Conservation (phyloP, 2,329 filamentous ascomycete species). For the Hymenoscyphus repandus region DNA sequence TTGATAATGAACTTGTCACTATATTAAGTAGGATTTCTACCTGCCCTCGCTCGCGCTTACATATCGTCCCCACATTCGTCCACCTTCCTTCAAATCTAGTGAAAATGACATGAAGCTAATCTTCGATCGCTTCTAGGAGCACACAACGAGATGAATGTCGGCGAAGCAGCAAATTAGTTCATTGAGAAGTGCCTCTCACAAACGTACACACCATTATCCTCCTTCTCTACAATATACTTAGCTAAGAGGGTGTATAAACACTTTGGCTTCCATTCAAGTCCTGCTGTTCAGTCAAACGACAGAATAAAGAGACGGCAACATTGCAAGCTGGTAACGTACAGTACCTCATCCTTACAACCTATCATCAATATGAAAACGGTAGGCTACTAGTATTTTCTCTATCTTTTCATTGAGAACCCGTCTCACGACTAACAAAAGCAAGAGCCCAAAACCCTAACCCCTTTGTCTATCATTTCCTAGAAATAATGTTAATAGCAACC, state of each 20-base stretch:
- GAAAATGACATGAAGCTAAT: background rate
- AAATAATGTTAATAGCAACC: background rate
- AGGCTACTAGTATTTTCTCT: too few species aligned
- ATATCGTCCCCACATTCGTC: too few species aligned
- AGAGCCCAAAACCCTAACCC: background rate
- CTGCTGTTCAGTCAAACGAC: background rate
- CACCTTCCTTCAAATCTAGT: too few species aligned
- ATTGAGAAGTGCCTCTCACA: constrained; percentile 32
- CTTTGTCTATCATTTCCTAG: background rate
- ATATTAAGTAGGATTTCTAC: too few species aligned
- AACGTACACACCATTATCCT: background rate
- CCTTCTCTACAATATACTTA: background rate
- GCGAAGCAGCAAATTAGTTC: constrained; percentile 80
- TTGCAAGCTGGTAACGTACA: background rate
- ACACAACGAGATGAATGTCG: constrained; percentile 65
- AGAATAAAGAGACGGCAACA: background rate
- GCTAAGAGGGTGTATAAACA: background rate
- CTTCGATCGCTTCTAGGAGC: constrained; percentile 5
- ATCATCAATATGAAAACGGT: background rate
- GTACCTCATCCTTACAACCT: background rate
- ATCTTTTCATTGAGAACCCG: too few species aligned
- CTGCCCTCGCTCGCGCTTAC: too few species aligned
- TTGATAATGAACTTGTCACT: background rate
- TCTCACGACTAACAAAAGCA: background rate
- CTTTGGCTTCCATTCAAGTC: background rate